These are phyloP conservation scores for Acrodontium crateriforme DNA, from an alignment of 2,329 filamentous ascomycete species.

Conservation along the genomic window DNA sequence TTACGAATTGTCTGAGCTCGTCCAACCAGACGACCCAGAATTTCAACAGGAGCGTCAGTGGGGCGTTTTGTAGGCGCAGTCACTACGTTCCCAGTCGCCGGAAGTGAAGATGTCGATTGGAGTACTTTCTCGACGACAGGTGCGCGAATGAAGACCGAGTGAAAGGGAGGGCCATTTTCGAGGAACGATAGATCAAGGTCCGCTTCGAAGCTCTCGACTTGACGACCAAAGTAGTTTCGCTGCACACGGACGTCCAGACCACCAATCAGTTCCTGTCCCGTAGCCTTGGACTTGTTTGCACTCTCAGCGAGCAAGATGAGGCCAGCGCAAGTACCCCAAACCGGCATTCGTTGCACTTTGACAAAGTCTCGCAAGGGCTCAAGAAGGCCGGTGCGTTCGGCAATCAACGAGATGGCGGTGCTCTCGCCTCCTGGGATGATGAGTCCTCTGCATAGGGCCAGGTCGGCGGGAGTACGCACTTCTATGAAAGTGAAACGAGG, in stretches of 20 bases:
- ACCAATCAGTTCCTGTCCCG: constrained; percentile 85
- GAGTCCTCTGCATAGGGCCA: constrained; percentile 63
- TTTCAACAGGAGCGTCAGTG: constrained; percentile 39
- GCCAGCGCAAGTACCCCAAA: constrained; percentile 93
- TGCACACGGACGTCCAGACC: constrained; percentile 83
- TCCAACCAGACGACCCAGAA: constrained; percentile 44
- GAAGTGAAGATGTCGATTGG: not conserved
- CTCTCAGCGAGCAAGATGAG: constrained; percentile 81
- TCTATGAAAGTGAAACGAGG: constrained; percentile 63
- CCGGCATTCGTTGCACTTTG: constrained; percentile 68
- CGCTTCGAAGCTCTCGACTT: constrained; percentile 81
- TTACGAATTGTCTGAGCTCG: constrained; percentile 36
- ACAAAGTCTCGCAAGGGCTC: constrained; percentile 81
- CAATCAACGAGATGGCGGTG: constrained; percentile 82
- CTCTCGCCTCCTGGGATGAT: constrained; percentile 91
- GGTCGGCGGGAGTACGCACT: constrained; percentile 61
- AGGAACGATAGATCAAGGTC: constrained; percentile 60
- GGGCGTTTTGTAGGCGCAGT: constrained; percentile 42
- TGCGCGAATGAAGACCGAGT: constrained; percentile 83
- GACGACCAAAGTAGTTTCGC: constrained; percentile 87
- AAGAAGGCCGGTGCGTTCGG: constrained; percentile 63
- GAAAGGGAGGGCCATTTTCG: constrained; percentile 42
- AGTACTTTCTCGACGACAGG: constrained; percentile 82
- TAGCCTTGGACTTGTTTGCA: constrained; percentile 77
- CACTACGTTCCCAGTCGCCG: constrained; percentile 40